Base-by-base conservation (phyloP, 164 flowering plant species). In the Taxillus chinensis region DNA sequence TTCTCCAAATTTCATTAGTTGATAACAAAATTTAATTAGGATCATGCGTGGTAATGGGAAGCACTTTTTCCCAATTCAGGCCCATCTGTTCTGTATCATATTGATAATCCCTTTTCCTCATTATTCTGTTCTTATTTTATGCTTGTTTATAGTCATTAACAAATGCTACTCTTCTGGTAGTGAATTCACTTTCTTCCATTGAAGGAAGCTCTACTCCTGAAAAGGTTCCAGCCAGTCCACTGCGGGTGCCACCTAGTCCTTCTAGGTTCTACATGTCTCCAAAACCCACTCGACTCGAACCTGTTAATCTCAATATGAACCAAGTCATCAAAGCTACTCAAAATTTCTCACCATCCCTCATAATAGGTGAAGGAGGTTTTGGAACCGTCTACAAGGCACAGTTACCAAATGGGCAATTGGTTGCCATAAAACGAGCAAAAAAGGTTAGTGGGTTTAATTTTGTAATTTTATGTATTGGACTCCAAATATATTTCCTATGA, bases 401-500 rank as follows among this genome's bases (percentile, higher is more conserved):
- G 52, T 75, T 95, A 54, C 83, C 70, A 60, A 86, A 82, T 75
- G 97, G 97, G 48, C 92, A 78, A 45, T 61, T 81, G 43, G 96
- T 95, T 64, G 95, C 99, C 62, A 77, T 95, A 58, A 95, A 95
- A 76, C 82, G 97, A 65, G 97, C 96, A 67, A 91, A 82, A 71
- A 86, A 77, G 96, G 99, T 89, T 75, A 52, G 60, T 10, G 1
- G 27, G 27, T 27, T 27, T 27, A 27, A 27, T 27, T 27, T 27
- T 27, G 27, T 27, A 27, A 27, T 27, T 27, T 27, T 27, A 27
- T 27, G 27, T 27, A 27, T 27, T 27, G 27, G 27, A 27, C 2
- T 27, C 2, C 27, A 27, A 27, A 27, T 27, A 27, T 27, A 27
- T 27, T 27, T 27, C 27, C 27, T 0, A 27, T 27, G 27, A 27